These are phyloP conservation scores for Neurospora sp. DNA, from an alignment of 2,329 filamentous ascomycete genomes.

Conservation along the genomic window DNA sequence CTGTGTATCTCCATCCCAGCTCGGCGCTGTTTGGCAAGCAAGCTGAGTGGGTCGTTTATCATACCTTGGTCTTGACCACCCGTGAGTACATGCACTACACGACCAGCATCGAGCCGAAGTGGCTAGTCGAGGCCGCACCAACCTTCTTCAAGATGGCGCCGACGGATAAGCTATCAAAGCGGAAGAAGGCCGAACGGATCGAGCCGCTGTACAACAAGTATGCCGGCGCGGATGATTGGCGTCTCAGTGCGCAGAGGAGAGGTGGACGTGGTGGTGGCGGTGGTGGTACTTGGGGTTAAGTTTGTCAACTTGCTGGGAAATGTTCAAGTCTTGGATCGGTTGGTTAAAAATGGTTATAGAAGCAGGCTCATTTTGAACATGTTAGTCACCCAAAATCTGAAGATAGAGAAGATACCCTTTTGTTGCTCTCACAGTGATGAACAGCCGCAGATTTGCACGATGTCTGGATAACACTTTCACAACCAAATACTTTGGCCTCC, in stretches of 20 bases:
- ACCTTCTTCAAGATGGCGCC: conserved; percentile 98
- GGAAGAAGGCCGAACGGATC: conserved; percentile 89
- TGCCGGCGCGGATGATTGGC: conserved; percentile 89
- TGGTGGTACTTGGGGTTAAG: conserved; percentile 85
- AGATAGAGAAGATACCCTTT: neutral
- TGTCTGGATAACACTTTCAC: neutral
- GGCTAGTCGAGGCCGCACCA: conserved; percentile 90
- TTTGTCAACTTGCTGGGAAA: neutral
- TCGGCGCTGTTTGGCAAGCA: conserved; percentile 92
- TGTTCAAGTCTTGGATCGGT: neutral
- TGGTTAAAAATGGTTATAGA: neutral
- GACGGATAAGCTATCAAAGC: conserved; percentile 76
- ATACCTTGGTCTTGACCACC: conserved; percentile 81
- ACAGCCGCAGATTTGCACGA: neutral
- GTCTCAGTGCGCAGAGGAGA: conserved; percentile 77
- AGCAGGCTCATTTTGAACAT: neutral
- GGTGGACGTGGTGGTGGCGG: conserved; percentile 73
- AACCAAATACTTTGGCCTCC: neutral
- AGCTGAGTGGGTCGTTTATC: conserved; percentile 92
- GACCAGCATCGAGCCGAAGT: conserved; percentile 87
- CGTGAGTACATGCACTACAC: conserved; percentile 98
- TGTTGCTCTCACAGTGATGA: neutral
- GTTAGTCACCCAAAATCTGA: neutral
- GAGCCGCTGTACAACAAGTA: conserved; percentile 93
- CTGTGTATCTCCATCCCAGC: conserved; percentile 87